These are phyloP conservation scores for Niebla homalea DNA, from an alignment of 495 filamentous ascomycete genomes.

Conservation along the genomic window DNA sequence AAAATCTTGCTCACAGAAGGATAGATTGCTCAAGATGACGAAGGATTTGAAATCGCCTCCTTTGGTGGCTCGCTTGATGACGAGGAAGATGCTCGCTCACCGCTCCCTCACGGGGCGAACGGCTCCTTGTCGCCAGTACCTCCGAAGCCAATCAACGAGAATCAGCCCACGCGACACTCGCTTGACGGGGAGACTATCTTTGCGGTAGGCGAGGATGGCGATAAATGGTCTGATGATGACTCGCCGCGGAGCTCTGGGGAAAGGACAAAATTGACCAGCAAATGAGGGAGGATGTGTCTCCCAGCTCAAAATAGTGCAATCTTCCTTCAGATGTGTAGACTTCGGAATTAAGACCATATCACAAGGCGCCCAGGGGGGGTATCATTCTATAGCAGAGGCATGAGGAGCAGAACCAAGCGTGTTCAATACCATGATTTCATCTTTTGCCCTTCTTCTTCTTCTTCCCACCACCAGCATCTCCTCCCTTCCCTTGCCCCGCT, in stretches of 20 bases:
- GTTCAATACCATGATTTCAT: background rate
- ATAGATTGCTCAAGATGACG: slow-evolving; percentile 91
- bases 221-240: slow-evolving; percentile 59
- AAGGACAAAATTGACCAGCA: slow-evolving; percentile 48
- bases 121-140: slow-evolving; percentile 36
- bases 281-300: slow-evolving; percentile 12
- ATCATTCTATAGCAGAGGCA: background rate
- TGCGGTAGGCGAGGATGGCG: slow-evolving; percentile 76
- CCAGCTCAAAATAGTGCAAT: too few relatives aligned
- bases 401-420: background rate
- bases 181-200: slow-evolving; percentile 91
- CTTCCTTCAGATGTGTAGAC: background rate
- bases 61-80: slow-evolving; percentile 69
- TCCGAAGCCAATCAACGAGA: slow-evolving; percentile 32
- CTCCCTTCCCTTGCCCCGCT: slow-evolving; percentile 8
- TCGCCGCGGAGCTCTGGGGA: slow-evolving; percentile 43
- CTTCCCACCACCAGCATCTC: slow-evolving; percentile 11
- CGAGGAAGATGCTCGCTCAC: slow-evolving; percentile 40
- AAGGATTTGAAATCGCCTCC: slow-evolving; percentile 92
- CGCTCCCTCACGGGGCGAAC: slow-evolving; percentile 23
- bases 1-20: slow-evolving; percentile 17
- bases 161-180: slow-evolving; percentile 43
- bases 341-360: background rate
- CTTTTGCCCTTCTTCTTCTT: slow-evolving; percentile 15
- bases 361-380: slow-evolving; percentile 2